phyloP scores from a whole-genome alignment of 2,329 filamentous ascomycete genomes.

The Phoma sp. region DNA sequence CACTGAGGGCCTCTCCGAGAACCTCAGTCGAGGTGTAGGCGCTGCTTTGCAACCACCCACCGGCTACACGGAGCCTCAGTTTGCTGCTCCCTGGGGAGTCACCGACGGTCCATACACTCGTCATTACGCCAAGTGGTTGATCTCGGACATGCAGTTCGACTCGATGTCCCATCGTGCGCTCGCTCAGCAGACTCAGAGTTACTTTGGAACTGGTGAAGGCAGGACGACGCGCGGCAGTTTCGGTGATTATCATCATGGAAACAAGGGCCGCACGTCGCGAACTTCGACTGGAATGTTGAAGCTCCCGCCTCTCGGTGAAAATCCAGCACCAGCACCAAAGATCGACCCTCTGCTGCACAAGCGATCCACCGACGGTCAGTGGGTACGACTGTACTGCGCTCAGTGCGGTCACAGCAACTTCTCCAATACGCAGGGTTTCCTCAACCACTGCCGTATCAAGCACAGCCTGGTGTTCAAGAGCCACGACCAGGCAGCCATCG shows the following conservation, averaged over 20 bases:
- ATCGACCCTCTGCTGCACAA: slow-evolving; percentile 83
- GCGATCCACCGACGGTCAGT: slow-evolving; percentile 79
- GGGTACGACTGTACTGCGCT: slow-evolving; percentile 86
- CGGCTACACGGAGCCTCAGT: slow-evolving; percentile 72
- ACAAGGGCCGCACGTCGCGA: slow-evolving; percentile 64
- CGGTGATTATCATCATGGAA: slow-evolving; percentile 57
- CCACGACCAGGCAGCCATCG: slow-evolving; percentile 89
- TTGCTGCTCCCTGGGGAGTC: slow-evolving; percentile 88
- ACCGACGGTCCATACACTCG: slow-evolving; percentile 90
- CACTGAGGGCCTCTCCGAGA: slow-evolving; percentile 68
- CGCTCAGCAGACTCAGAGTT: slow-evolving; percentile 44
- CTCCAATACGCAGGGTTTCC: slow-evolving; percentile 96
- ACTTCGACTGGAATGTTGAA: slow-evolving; percentile 60
- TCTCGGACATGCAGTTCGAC: slow-evolving; percentile 87
- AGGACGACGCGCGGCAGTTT: slow-evolving; percentile 81
- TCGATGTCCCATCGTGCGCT: slow-evolving; percentile 49
- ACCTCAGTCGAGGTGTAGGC: slow-evolving; percentile 77
- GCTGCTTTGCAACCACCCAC: slow-evolving; percentile 67
- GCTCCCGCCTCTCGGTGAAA: slow-evolving; percentile 51
- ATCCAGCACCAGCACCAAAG: slow-evolving; percentile 62
- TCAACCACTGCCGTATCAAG: slow-evolving; percentile 97
- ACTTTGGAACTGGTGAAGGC: slow-evolving; percentile 63
- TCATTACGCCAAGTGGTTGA: slow-evolving; percentile 95
- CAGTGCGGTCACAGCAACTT: slow-evolving; percentile 92
- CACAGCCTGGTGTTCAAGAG: slow-evolving; percentile 94